phyloP scores from a whole-genome alignment of 2,329 filamentous ascomycete species.

The Talaromyces sp. region DNA sequence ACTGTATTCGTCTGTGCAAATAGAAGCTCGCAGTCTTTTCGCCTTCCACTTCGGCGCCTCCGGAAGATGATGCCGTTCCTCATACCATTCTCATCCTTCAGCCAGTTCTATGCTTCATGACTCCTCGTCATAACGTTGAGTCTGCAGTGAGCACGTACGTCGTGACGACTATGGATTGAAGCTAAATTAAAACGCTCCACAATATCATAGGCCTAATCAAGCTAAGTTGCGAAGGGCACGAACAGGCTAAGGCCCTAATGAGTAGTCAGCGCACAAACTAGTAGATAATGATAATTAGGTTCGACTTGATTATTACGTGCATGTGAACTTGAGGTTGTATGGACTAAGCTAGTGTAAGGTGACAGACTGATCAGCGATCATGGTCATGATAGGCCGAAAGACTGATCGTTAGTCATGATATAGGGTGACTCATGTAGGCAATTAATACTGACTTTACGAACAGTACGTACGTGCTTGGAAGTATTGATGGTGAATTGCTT shows the following conservation, averaged over 20 bases:
- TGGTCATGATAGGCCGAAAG: neutral
- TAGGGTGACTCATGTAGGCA: neutral
- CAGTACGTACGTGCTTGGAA: neutral
- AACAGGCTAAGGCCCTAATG: neutral
- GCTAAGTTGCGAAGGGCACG: neutral
- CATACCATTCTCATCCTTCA: neutral
- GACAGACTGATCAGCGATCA: conserved; percentile 7
- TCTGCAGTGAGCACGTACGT: neutral
- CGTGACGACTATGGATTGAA: neutral
- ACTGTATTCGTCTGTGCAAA: neutral
- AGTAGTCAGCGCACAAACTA: neutral
- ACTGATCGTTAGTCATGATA: neutral
- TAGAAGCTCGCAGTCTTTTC: neutral
- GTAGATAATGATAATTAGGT: neutral
- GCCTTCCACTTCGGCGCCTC: neutral
- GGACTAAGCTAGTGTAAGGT: neutral
- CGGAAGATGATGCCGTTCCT: neutral
- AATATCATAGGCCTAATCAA: neutral
- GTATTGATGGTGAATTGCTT: neutral
- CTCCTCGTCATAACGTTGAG: neutral
- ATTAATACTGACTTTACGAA: neutral
- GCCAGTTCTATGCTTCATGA: neutral
- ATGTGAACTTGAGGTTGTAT: conserved; percentile 8
- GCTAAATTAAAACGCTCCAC: neutral
- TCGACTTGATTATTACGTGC: conserved; percentile 8